phyloP scores from a whole-genome alignment of 768 basidiomycete species.

The Tricholoma saponaceum region DNA sequence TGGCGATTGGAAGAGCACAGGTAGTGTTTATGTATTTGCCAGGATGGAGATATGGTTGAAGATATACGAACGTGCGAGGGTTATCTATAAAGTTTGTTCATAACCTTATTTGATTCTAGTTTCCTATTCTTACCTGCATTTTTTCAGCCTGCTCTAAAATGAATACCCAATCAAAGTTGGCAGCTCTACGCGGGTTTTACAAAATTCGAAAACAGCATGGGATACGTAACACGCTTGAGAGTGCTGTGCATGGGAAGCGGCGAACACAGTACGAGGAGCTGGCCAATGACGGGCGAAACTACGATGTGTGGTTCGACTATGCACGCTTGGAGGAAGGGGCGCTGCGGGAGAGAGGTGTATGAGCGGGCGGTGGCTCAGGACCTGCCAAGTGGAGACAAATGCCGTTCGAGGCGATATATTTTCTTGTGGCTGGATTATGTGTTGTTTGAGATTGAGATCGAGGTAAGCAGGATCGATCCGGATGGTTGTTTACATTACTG shows the following conservation, averaged over 20 bases:
- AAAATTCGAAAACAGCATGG: constrained; percentile 99
- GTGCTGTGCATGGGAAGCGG: constrained; percentile 95
- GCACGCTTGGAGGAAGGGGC: constrained; percentile 90
- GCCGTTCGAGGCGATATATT: constrained; percentile 87
- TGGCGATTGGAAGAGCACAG: constrained; percentile 91
- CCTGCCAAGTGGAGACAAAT: constrained; percentile 89
- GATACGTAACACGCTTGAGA: constrained; percentile 79
- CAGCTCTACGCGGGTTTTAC: constrained; percentile 86
- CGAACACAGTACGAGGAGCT: constrained; percentile 98
- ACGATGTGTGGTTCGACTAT: constrained; percentile 99
- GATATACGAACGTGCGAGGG: constrained; percentile 93
- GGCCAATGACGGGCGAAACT: constrained; percentile 86
- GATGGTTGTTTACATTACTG: background rate
- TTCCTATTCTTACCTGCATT: background rate
- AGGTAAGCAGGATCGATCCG: constrained; percentile 43
- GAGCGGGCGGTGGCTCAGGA: constrained; percentile 95
- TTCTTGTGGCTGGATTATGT: constrained; percentile 96
- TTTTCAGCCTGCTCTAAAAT: constrained; percentile 85
- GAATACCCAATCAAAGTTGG: constrained; percentile 93
- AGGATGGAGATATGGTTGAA: constrained; percentile 97
- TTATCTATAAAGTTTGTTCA: constrained; percentile 83
- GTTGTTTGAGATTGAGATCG: constrained; percentile 90
- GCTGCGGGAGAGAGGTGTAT: constrained; percentile 82
- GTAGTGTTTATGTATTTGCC: constrained; percentile 89
- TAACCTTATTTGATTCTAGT: too few species aligned